A percentile compares a stretch with the other conserved stretches of the same genome.
phyloP scores from a whole-genome alignment of 2,329 filamentous ascomycete species.

The Setomelanomma holmii region DNA sequence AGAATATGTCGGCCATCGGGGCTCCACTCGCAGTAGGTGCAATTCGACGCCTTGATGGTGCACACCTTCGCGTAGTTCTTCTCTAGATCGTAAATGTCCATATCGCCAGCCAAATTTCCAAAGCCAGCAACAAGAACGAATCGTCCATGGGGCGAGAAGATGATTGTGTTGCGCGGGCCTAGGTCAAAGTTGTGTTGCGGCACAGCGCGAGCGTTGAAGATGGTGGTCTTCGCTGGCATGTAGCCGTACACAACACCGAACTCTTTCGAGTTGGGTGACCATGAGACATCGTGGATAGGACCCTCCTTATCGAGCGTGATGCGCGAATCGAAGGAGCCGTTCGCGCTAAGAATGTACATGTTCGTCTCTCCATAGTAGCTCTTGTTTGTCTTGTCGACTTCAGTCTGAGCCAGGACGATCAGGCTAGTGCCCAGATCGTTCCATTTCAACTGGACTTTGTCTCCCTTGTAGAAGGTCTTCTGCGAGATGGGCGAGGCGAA shows the following conservation, averaged over 20 bases:
- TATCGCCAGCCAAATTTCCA: conserved; percentile 95
- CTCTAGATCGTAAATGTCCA: conserved; percentile 95
- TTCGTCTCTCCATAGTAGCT: conserved; percentile 99
- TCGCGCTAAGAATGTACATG: conserved; percentile 91
- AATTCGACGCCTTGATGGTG: conserved; percentile 94
- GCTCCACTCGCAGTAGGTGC: conserved; percentile 96
- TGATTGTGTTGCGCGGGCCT: conserved; percentile 89
- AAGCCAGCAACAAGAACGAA: conserved; percentile 96
- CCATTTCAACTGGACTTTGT: conserved; percentile 99
- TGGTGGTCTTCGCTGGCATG: conserved; percentile 98
- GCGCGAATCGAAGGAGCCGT: conserved; percentile 89
- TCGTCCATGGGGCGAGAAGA: conserved; percentile 90
- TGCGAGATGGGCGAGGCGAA: conserved; percentile 86
- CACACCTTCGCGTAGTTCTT: conserved; percentile 92
- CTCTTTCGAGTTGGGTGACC: conserved; percentile 97
- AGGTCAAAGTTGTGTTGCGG: conserved; percentile 85
- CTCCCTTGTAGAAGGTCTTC: conserved; percentile 99
- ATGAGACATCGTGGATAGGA: conserved; percentile 96
- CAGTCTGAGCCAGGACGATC: conserved; percentile 94
- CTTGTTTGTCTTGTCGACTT: conserved; percentile 98
- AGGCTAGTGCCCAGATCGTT: conserved; percentile 89
- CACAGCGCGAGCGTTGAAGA: conserved; percentile 90
- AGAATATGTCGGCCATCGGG: conserved; percentile 94
- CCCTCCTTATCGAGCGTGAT: conserved; percentile 95
- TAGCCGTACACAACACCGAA: conserved; percentile 98